These are phyloP conservation scores for Ophiostoma sp. DNA, from an alignment of 2,329 filamentous ascomycete species.

Conservation along the genomic window DNA sequence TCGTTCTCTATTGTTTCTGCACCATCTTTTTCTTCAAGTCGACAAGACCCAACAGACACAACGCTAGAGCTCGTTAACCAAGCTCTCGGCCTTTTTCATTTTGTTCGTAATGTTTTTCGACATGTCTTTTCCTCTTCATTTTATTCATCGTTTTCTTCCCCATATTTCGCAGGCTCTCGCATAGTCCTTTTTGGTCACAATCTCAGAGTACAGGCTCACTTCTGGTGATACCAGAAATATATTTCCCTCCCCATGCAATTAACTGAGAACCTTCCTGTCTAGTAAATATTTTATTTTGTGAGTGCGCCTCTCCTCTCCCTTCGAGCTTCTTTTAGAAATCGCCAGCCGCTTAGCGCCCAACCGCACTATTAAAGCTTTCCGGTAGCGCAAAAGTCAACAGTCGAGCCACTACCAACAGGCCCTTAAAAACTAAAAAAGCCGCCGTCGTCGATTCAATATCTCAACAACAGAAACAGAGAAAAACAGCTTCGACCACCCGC, in stretches of 20 bases:
- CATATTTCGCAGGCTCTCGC: background rate
- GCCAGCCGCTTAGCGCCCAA: background rate
- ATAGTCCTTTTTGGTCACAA: background rate
- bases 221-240: background rate
- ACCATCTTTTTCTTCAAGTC: background rate
- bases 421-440: background rate
- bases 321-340: background rate
- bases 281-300: background rate
- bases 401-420: background rate
- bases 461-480: background rate
- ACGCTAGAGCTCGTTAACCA: background rate
- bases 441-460: background rate
- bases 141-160: background rate
- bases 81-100: background rate
- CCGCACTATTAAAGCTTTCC: background rate
- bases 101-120: background rate
- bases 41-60: background rate
- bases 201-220: background rate
- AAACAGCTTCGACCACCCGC: background rate
- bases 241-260: background rate
- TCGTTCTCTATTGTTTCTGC: background rate
- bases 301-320: background rate
- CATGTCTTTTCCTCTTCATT: background rate
- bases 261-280: background rate
- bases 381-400: conserved; percentile 2